phyloP scores from a whole-genome alignment of 345 rosid species.

The Noccaea bulbosa region DNA sequence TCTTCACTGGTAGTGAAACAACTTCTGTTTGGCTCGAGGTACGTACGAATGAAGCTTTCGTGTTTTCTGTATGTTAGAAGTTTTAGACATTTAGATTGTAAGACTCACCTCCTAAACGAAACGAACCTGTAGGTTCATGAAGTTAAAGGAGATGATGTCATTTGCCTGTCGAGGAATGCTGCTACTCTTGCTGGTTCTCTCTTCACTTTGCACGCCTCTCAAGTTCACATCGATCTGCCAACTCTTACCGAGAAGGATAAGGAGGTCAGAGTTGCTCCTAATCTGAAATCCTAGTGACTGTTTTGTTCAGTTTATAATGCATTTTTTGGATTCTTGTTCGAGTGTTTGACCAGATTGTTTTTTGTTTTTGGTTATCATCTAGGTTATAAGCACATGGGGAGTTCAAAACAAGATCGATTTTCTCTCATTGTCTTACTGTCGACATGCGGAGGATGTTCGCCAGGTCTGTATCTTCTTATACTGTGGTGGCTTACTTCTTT shows the following conservation, averaged over 20 bases:
- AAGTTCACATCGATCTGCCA: constrained; percentile 84
- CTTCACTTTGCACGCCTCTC: constrained; percentile 88
- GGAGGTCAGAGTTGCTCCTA: constrained; percentile 56
- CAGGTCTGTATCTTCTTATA: constrained; percentile 50
- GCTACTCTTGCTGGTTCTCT: constrained; percentile 88
- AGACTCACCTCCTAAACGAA: not conserved
- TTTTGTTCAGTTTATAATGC: constrained; percentile 10
- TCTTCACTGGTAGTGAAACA: constrained; percentile 97
- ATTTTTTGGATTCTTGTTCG: constrained; percentile 11
- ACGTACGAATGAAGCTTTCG: constrained; percentile 44
- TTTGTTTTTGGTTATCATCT: constrained; percentile 31
- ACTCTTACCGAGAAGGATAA: constrained; percentile 88
- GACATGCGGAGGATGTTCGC: constrained; percentile 98
- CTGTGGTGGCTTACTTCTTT: not conserved
- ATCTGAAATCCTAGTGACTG: constrained; percentile 2
- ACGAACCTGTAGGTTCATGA: constrained; percentile 66
- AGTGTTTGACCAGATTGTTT: constrained; percentile 23
- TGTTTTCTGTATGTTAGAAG: not conserved
- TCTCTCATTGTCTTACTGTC: constrained; percentile 88
- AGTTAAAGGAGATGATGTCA: constrained; percentile 82
- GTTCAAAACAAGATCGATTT: constrained; percentile 91
- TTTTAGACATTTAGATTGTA: not conserved
- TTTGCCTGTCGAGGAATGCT: constrained; percentile 82
- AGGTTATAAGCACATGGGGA: constrained; percentile 97
- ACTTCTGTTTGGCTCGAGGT: constrained; percentile 99